Evolutionary conservation across 2,329 filamentous ascomycete species (phyloP).

Genomic region (Scedosporium dehoogii): DNA sequence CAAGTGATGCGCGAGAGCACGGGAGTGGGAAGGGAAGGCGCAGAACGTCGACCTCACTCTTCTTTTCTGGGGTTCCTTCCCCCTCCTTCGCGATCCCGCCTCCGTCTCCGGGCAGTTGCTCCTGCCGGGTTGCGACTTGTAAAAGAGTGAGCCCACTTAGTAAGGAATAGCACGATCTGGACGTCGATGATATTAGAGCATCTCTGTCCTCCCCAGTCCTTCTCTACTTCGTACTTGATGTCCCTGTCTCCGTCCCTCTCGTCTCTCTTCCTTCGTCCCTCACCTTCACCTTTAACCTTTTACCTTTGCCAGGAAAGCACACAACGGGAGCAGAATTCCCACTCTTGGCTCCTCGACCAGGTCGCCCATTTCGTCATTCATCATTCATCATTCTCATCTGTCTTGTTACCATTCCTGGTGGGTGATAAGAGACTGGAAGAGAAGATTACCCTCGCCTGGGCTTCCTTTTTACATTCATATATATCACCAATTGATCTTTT

Average conservation of each 20-base stretch:
- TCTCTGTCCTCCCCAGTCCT: neutral
- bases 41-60: neutral
- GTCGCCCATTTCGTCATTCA: neutral
- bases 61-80: neutral
- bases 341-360: neutral
- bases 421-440: neutral
- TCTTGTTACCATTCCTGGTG: neutral
- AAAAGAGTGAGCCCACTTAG: neutral
- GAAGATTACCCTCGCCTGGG: no score
- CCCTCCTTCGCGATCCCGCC: neutral
- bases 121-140: neutral
- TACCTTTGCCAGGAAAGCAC: neutral
- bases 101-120: neutral
- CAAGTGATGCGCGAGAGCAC: no score
- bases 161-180: neutral
- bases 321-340: neutral
- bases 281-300: neutral
- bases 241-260: neutral
- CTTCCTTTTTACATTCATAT: neutral
- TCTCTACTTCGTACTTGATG: neutral
- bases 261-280: neutral
- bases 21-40: no score
- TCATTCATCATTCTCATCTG: neutral
- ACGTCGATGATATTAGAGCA: neutral
- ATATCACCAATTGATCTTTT: neutral